Evolutionary conservation across 768 basidiomycete species (phyloP).

Genomic region (Pulveroboletus frians): DNA sequence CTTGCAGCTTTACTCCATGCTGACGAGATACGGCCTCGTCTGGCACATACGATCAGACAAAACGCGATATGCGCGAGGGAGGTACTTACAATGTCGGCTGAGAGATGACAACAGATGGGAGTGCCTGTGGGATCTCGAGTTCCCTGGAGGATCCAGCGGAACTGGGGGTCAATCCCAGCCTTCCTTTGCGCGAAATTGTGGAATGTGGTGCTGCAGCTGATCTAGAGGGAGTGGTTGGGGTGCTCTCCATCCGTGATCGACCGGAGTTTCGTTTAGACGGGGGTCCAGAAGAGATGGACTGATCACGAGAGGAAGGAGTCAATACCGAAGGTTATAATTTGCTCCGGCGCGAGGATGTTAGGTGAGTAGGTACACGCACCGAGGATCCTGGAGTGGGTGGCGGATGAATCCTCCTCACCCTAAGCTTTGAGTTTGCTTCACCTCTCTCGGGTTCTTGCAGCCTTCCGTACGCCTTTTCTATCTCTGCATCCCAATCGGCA

Average conservation of each 20-base stretch:
- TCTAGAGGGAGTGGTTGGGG: conserved; percentile 9
- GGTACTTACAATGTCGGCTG: conserved; percentile 21
- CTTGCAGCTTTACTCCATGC: conserved; percentile 29
- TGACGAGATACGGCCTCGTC: conserved; percentile 24
- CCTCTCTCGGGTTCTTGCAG: conserved; percentile 26
- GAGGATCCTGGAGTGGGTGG: conserved; percentile 9
- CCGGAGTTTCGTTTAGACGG: conserved; percentile 4
- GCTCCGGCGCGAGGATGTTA: conserved; percentile 1
- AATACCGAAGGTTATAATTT: conserved; percentile 14
- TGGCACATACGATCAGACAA: conserved; percentile 7
- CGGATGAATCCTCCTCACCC: conserved; percentile 15
- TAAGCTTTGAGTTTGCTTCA: conserved; percentile 19
- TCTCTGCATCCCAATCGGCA: conserved; percentile 24
- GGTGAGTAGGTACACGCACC: not conserved
- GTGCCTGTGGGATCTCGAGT: not conserved
- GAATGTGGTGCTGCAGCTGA: not conserved
- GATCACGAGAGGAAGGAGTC: conserved; percentile 9
- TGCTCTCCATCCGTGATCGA: conserved; percentile 2
- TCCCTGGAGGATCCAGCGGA: conserved; percentile 14
- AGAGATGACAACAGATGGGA: conserved; percentile 16
- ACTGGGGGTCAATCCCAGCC: conserved; percentile 1
- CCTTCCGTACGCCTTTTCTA: conserved; percentile 16
- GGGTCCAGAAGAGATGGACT: conserved; percentile 11
- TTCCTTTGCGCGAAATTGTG: conserved; percentile 5
- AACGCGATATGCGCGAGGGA: not conserved